Conservation (phyloP, 2,329 filamentous ascomycete species). For the Daldinia sp. region DNA sequence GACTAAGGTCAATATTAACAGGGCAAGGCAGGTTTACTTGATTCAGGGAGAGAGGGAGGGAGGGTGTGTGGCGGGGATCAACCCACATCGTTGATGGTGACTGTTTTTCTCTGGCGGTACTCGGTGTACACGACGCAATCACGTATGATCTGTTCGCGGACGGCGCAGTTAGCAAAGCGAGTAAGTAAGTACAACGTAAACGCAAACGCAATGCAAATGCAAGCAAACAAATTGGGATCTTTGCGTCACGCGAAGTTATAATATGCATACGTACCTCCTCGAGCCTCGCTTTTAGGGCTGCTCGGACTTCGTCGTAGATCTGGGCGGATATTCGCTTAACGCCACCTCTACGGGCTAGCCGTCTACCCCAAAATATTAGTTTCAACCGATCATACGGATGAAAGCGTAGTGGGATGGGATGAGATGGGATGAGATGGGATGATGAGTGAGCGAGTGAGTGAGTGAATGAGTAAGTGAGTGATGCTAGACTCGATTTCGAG, state of each 20-base stretch:
- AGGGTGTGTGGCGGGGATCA: no score
- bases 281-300: conserved; percentile 64
- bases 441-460: not conserved
- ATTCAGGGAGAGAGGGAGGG: conserved; percentile 10
- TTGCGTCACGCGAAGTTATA: conserved; percentile 13
- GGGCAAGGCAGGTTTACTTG: not conserved
- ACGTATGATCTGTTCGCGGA: conserved; percentile 60
- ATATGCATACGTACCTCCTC: conserved; percentile 55
- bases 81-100: conserved; percentile 72
- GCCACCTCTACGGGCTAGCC: conserved; percentile 79
- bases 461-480: not conserved
- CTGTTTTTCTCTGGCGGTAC: conserved; percentile 68
- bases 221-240: conserved; percentile 18
- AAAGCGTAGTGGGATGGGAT: conserved; percentile 12
- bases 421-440: not conserved
- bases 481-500: not conserved
- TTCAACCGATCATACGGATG: not conserved
- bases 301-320: conserved; percentile 74
- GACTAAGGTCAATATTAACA: not conserved
- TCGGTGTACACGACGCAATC: conserved; percentile 66
- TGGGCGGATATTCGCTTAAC: conserved; percentile 76
- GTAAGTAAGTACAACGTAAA: no score
- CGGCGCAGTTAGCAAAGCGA: conserved; percentile 10
- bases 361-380: conserved; percentile 57
- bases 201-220: not conserved